Base-by-base conservation (phyloP, 2,329 filamentous ascomycete genomes). In the Calonectria ilicicola region DNA sequence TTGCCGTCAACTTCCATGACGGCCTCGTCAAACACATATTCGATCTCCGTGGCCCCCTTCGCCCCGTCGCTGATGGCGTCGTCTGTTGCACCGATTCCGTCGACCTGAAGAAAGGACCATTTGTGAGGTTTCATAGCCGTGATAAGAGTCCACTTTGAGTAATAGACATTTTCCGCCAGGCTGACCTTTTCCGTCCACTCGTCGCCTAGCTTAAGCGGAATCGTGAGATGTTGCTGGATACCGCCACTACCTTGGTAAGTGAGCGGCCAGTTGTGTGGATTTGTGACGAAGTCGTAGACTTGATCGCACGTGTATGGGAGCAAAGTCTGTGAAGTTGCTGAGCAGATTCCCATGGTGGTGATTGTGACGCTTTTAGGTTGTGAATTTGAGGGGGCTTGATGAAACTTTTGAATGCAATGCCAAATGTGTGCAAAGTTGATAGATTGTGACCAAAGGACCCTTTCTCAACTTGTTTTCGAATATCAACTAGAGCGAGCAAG, bases 191-290 rank as follows among this genome's bases (percentile, higher is more conserved):
- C 65, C 10, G 65, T 67, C 65, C 65, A 67, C 38, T 60, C 17
- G 38, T 67, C 65, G 23, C 65, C 65, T 15, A 58, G 19, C 7
- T 67, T 67, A 3, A 67, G 49, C 1, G 65, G 65, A 12, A 58
- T 32, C 6, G 3, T 42, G 19, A 67, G 65, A 10, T 67, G 26
- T 46, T 60, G 65, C 32, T 67, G 65, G n/a, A 67, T 67, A 1
- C 65, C 65, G 6, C 65, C 65, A 14, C 65, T 67, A 12, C 65
- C 65, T 27, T 67, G 58, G 27, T 67, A 67, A 3, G 65, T 67
- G 12, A 67, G 51, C 8, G 65, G 65, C 65, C 65, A 67, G 10
- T 67, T 67, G 27, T 67, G 65, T 3, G 65, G 65, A 15, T 67
- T 67, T 38, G 49, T 58, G 26, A 67, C 51, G 21, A 67, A 67